Conservation (phyloP, 495 filamentous ascomycete genomes). For the Chaetomium tenue region DNA sequence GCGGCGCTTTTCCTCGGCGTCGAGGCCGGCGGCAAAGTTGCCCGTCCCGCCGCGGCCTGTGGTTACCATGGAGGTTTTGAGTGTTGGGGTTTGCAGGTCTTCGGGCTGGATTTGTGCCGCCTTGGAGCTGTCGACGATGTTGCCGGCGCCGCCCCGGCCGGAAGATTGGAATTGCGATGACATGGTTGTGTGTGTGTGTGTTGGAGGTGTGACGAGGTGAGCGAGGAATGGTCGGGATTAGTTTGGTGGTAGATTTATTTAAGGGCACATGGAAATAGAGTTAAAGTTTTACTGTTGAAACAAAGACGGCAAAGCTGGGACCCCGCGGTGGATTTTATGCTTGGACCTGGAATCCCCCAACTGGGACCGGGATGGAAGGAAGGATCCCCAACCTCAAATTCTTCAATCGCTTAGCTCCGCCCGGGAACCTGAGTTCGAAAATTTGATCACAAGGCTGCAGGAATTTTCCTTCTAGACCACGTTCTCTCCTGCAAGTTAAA, state of each 20-base stretch:
- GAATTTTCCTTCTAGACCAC: slow-evolving; percentile 20
- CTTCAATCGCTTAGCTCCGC: slow-evolving; percentile 17
- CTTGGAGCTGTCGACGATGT: slow-evolving; percentile 63
- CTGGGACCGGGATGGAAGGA: no score
- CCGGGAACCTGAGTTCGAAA: slow-evolving; percentile 12
- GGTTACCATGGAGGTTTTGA: slow-evolving; percentile 79
- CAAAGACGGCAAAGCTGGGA: background rate
- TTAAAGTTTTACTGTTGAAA: background rate
- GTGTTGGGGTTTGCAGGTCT: slow-evolving; percentile 75
- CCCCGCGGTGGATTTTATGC: background rate
- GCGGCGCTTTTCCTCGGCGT: slow-evolving; percentile 67
- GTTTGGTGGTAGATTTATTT: background rate
- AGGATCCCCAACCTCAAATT: background rate
- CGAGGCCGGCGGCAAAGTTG: slow-evolving; percentile 69
- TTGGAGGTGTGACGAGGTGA: background rate
- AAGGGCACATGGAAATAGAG: no score
- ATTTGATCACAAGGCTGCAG: slow-evolving; percentile 28
- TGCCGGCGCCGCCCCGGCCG: slow-evolving; percentile 64
- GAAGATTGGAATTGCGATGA: slow-evolving; percentile 41
- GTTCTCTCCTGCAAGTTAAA: slow-evolving; percentile 9
- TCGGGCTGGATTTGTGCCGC: slow-evolving; percentile 47
- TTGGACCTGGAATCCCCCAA: background rate
- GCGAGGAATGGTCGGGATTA: background rate
- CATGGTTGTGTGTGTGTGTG: slow-evolving; percentile 29
- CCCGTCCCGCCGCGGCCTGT: slow-evolving; percentile 66